Conservation (phyloP, 2,329 filamentous ascomycete species). For the Curvularia spicifera region DNA sequence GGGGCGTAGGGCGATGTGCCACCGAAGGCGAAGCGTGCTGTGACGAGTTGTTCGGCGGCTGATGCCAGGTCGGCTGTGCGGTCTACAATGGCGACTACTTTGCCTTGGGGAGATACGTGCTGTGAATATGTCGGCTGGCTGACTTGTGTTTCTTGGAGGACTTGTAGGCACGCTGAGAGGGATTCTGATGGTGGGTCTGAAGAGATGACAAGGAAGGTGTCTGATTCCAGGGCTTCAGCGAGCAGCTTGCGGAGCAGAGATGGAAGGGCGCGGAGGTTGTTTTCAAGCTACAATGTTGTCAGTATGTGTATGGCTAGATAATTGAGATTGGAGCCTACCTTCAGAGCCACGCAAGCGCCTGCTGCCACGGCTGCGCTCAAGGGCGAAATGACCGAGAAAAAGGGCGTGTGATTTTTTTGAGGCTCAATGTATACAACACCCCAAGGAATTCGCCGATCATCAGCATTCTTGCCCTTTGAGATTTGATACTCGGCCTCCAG, state of each 20-base stretch:
- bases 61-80: constrained; percentile 61
- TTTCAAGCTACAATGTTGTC: constrained; percentile 45
- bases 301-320: not conserved
- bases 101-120: constrained; percentile 46
- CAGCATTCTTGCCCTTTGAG: constrained; percentile 50
- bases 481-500: constrained; percentile 54
- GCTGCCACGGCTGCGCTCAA: constrained; percentile 57
- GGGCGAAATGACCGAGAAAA: constrained; percentile 48
- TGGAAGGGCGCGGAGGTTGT: constrained; percentile 48
- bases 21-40: constrained; percentile 62
- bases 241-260: constrained; percentile 50
- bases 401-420: constrained; percentile 53
- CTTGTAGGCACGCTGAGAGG: constrained; percentile 34
- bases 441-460: constrained; percentile 41
- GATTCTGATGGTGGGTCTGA: constrained; percentile 37
- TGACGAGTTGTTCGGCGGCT: constrained; percentile 61
- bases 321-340: constrained; percentile 45
- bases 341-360: constrained; percentile 59
- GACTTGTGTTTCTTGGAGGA: constrained; percentile 42
- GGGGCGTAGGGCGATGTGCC: constrained; percentile 67
- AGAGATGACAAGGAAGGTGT: constrained; percentile 56
- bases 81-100: constrained; percentile 65
- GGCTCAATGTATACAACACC: constrained; percentile 60
- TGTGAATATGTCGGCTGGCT: constrained; percentile 32
- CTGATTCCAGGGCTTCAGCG: constrained; percentile 52